phyloP scores from a whole-genome alignment of 805 yeast genomes.

The Myxozyma geophila region DNA sequence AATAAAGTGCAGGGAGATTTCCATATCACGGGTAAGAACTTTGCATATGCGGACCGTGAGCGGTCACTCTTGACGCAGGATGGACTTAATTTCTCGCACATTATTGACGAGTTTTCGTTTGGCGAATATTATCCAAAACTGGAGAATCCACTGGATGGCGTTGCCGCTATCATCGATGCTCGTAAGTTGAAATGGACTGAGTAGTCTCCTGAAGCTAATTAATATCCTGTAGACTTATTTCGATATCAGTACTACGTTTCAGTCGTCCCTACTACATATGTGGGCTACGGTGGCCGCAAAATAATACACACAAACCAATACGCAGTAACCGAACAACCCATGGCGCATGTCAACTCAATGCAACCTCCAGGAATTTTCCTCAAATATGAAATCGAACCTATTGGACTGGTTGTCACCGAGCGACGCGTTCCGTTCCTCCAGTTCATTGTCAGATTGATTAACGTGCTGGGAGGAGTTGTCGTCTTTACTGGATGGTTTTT shows the following conservation, averaged over 20 bases:
- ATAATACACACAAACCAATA: slow-evolving; percentile 83
- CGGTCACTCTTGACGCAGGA: slow-evolving; percentile 15
- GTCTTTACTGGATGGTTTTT: slow-evolving; percentile 46
- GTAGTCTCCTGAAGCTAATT: neutral
- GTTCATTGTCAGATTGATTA: slow-evolving; percentile 76
- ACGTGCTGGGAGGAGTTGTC: slow-evolving; percentile 81
- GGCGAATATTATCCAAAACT: slow-evolving; percentile 88
- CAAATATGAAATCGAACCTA: slow-evolving; percentile 87
- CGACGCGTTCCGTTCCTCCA: slow-evolving; percentile 74
- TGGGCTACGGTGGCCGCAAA: slow-evolving; percentile 63
- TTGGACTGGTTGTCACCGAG: slow-evolving; percentile 71
- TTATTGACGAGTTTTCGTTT: slow-evolving; percentile 82
- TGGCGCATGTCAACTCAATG: slow-evolving; percentile 35
- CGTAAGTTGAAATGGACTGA: slow-evolving; percentile 38
- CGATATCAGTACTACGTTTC: slow-evolving; percentile 69
- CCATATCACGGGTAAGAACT: slow-evolving; percentile 78
- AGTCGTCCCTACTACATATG: slow-evolving; percentile 82
- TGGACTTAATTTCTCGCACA: slow-evolving; percentile 77
- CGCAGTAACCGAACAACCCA: slow-evolving; percentile 57
- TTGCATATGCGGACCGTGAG: slow-evolving; percentile 55
- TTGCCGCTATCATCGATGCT: slow-evolving; percentile 60
- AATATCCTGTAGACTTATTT: slow-evolving; percentile 25
- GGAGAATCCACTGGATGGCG: slow-evolving; percentile 83
- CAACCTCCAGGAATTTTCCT: slow-evolving; percentile 71
- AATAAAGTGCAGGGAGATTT: slow-evolving; percentile 85